Percentiles rank a stretch among this genome's conserved stretches.
These are phyloP conservation scores for Henckelia pumila DNA, from an alignment of 257 asterid species.

Conservation along the genomic window DNA sequence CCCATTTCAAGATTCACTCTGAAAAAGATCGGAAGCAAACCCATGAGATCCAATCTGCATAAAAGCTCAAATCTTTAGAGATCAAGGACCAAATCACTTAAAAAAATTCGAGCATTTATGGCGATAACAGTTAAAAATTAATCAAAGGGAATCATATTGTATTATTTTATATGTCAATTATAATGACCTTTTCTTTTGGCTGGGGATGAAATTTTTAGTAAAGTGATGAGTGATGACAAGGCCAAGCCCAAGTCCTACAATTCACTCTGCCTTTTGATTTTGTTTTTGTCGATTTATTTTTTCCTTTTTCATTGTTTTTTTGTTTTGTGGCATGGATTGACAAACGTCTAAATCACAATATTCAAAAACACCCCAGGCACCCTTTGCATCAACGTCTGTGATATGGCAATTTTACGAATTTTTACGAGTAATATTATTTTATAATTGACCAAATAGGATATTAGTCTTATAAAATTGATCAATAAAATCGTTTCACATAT, in stretches of 20 bases:
- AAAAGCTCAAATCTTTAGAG: conserved; percentile 33
- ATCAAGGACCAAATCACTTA: not conserved
- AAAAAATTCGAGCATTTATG: conserved; percentile 22
- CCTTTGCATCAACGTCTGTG: too few relatives aligned
- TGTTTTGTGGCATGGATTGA: too few relatives aligned
- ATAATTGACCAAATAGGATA: too few relatives aligned
- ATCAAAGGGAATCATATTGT: conserved; percentile 22
- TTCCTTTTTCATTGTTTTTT: too few relatives aligned
- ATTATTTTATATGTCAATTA: conserved; percentile 18
- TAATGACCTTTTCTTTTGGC: conserved; percentile 29
- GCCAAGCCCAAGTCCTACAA: conserved; percentile 22
- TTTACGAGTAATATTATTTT: too few relatives aligned
- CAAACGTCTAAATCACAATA: too few relatives aligned
- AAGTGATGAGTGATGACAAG: conserved; percentile 24
- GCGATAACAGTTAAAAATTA: conserved; percentile 31
- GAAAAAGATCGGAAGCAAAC: conserved; percentile 21
- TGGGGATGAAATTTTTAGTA: conserved; percentile 25
- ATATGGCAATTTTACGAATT: too few relatives aligned
- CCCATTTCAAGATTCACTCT: conserved; percentile 26
- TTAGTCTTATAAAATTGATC: too few relatives aligned
- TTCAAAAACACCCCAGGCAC: too few relatives aligned
- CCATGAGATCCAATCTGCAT: conserved; percentile 39
- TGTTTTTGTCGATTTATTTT: conserved; percentile 11
- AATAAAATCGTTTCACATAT: too few relatives aligned
- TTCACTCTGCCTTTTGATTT: conserved; percentile 36